Base-by-base conservation (phyloP, 2,329 filamentous ascomycete species). In the Arachnomyces sp. region DNA sequence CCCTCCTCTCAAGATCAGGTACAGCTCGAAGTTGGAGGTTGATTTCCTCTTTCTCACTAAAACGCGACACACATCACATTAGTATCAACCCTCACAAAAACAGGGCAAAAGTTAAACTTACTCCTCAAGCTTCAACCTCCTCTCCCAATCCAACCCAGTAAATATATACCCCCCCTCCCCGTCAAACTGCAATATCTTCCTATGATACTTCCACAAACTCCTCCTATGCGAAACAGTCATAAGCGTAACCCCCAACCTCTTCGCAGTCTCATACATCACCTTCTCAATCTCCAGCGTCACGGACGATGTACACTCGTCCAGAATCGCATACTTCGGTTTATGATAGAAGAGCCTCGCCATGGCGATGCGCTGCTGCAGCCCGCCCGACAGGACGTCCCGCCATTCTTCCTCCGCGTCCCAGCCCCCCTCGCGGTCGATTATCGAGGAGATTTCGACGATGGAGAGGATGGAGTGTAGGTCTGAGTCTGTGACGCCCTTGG, bases 261-360 rank as follows among this genome's bases (percentile, higher is more conserved):
- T 96, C 37, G 92, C 92, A 40, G 87, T 89, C 53, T 95, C 90
- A 63, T 98, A 98, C 88, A 98, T 96, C 58, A 87, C 76, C 59
- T 87, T 83, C 58, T 98, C 92, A 45, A 89, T 88, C 52, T 96
- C 90, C 18, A 95, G 74, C 12, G 93, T 95, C n/a, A 98, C 87
- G 38, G 81, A 87, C 42, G 82, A 89, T 5, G 92, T 98, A 64
- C 92, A 98, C 67, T 98, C 92, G 60, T 98, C 92, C 29, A 98
- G 71, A 50, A 98, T 98, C 8, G 92, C 92, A 61, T 94, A 96
- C 52, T 84, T 82, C 0, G 90, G 90, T 7, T 79, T 74, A 65
- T 96, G 90, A 64, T 96, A 96, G 65, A 95, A 95, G 13, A 94
- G 74, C 0, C 92, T 76, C 1, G 92, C 92, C 86, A 96, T 96